These are phyloP conservation scores for Raphanus raphanistrum DNA, from an alignment of 345 rosid genomes.

Conservation along the genomic window DNA sequence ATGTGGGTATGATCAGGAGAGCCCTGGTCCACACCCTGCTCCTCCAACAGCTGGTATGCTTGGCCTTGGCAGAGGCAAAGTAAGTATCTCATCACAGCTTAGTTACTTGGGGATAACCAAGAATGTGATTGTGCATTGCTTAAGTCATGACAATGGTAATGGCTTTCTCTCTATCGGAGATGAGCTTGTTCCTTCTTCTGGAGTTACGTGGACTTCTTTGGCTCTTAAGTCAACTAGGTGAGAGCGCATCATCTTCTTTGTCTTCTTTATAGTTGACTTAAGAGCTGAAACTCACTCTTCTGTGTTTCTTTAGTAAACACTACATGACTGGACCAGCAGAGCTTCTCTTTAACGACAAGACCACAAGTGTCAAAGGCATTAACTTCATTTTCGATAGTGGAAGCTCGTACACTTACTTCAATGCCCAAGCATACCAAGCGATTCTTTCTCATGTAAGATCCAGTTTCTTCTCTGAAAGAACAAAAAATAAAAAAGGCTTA, in stretches of 20 bases:
- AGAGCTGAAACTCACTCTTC: not conserved
- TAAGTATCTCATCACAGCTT: conserved; percentile 68
- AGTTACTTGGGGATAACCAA: conserved; percentile 41
- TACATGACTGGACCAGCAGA: conserved; percentile 71
- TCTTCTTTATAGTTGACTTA: not conserved
- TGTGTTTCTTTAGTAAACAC: conserved; percentile 52
- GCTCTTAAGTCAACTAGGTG: conserved; percentile 45
- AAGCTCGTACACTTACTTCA: conserved; percentile 83
- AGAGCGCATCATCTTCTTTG: conserved; percentile 52
- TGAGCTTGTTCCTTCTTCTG: conserved; percentile 59
- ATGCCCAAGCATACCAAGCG: conserved; percentile 47
- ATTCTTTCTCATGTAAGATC: conserved; percentile 56
- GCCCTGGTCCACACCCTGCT: conserved; percentile 51
- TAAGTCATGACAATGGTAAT: conserved; percentile 59
- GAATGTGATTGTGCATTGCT: conserved; percentile 80
- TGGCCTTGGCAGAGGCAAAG: conserved; percentile 76
- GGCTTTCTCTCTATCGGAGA: conserved; percentile 86
- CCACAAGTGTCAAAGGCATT: conserved; percentile 57
- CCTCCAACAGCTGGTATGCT: conserved; percentile 75
- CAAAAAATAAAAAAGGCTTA: not conserved
- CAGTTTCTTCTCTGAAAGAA: not conserved
- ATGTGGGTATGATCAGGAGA: conserved; percentile 74
- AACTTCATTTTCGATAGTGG: conserved; percentile 78
- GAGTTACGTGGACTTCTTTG: conserved; percentile 67
- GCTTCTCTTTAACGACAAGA: conserved; percentile 55